Evolutionary conservation across 2,329 filamentous ascomycete species (phyloP).

Genomic region (Delphinella strobiligena): DNA sequence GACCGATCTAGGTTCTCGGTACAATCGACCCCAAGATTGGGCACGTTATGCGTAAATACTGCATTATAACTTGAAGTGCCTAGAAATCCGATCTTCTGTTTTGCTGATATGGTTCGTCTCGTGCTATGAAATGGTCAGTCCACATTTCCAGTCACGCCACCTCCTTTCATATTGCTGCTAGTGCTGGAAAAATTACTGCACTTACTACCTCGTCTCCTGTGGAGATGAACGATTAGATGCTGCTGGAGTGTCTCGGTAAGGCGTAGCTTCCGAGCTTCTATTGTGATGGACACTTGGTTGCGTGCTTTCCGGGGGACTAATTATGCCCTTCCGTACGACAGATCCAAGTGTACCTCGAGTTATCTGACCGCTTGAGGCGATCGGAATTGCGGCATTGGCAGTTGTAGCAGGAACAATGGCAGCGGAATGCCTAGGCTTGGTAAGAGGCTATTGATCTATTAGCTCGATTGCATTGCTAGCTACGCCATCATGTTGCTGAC

Average conservation of each 20-base stretch:
- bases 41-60: conserved; percentile 20
- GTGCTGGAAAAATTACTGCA: conserved; percentile 14
- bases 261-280: conserved; percentile 4
- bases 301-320: conserved; percentile 1
- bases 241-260: conserved; percentile 6
- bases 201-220: conserved; percentile 3
- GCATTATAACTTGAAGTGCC: conserved; percentile 21
- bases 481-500: background rate
- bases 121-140: conserved; percentile 5
- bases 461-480: background rate
- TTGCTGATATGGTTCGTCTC: conserved; percentile 13
- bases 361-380: no score
- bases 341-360: no score
- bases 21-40: conserved; percentile 13
- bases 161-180: no score
- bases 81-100: conserved; percentile 20
- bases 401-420: conserved; percentile 9
- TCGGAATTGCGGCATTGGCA: no score
- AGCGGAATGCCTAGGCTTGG: conserved; percentile 12
- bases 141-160: no score
- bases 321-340: background rate
- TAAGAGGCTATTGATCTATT: conserved; percentile 12
- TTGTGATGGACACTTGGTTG: background rate
- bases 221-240: background rate
- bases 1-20: conserved; percentile 14